phyloP scores from a whole-genome alignment of 2,329 filamentous ascomycete species.

The Stachybotrys elegans region DNA sequence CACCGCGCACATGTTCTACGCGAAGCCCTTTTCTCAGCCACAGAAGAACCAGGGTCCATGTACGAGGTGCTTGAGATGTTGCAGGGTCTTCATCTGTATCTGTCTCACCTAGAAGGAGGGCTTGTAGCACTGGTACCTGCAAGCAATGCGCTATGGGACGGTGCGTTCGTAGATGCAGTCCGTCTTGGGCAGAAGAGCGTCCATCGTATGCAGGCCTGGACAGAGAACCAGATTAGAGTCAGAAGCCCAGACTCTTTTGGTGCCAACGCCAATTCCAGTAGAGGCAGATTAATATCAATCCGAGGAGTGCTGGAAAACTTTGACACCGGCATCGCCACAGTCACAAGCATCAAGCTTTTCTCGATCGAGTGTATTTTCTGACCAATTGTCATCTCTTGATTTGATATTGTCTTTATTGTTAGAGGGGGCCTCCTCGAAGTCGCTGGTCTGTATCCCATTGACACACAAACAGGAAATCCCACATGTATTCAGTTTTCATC shows the following conservation, averaged over 20 bases:
- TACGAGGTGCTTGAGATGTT: conserved; percentile 6
- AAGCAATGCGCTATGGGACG: conserved; percentile 28
- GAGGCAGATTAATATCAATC: too few species aligned
- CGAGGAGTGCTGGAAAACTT: too few species aligned
- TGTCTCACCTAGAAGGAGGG: conserved; percentile 23
- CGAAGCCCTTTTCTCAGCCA: conserved; percentile 21
- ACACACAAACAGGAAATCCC: too few species aligned
- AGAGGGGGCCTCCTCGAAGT: too few species aligned
- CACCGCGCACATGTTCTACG: conserved; percentile 15
- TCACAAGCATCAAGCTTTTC: too few species aligned
- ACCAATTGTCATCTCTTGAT: too few species aligned
- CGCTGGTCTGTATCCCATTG: too few species aligned
- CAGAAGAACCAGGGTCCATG: conserved; percentile 22
- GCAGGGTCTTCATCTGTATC: conserved; percentile 20
- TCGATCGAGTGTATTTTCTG: too few species aligned
- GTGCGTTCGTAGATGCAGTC: conserved; percentile 19
- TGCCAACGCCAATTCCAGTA: conserved; percentile 16
- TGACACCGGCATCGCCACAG: too few species aligned
- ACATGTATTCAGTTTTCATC: too few species aligned
- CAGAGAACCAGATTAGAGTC: conserved; percentile 25
- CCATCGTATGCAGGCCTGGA: conserved; percentile 24
- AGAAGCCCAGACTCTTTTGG: conserved; percentile 28
- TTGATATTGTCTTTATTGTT: too few species aligned
- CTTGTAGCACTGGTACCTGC: conserved; percentile 23
- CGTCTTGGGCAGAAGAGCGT: conserved; percentile 11